phyloP scores from a whole-genome alignment of 371 early-diverging fungal genomes.

The Basidiobolus meristosporus region DNA sequence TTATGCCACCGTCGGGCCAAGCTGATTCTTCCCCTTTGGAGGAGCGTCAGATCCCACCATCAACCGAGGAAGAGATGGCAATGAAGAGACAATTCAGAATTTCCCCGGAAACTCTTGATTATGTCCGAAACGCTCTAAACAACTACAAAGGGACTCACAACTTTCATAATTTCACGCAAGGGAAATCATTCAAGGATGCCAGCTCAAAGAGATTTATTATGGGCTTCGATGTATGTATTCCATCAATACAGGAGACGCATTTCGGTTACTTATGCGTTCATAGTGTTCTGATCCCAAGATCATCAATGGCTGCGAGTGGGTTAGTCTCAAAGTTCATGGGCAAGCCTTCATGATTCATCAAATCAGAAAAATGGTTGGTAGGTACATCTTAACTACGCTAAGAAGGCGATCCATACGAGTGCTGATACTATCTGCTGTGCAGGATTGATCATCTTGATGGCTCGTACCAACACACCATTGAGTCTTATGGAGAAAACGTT shows the following conservation, averaged over 20 bases:
- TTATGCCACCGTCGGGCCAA: slow-evolving; percentile 18
- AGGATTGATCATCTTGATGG: slow-evolving; percentile 55
- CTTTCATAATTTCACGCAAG: slow-evolving; percentile 93
- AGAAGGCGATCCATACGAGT: background rate
- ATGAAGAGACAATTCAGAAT: slow-evolving; percentile 38
- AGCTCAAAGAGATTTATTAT: slow-evolving; percentile 64
- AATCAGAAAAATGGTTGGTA: slow-evolving; percentile 98
- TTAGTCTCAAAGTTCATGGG: slow-evolving; percentile 82
- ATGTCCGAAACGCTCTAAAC: slow-evolving; percentile 43
- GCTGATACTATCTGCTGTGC: background rate
- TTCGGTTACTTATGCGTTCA: too few species aligned
- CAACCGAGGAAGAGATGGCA: slow-evolving; percentile 21
- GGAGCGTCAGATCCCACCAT: slow-evolving; percentile 9
- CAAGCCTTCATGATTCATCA: slow-evolving; percentile 99
- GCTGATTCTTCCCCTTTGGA: slow-evolving; percentile 1
- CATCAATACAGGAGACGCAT: too few species aligned
- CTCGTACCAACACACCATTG: slow-evolving; percentile 49
- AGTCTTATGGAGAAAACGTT: slow-evolving; percentile 42
- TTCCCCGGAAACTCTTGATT: slow-evolving; percentile 23
- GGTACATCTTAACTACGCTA: slow-evolving; percentile 2
- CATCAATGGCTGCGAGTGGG: slow-evolving; percentile 75
- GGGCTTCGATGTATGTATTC: slow-evolving; percentile 40
- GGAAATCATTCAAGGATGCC: slow-evolving; percentile 48
- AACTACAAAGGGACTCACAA: slow-evolving; percentile 82
- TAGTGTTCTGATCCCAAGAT: slow-evolving; percentile 53